Base-by-base conservation (phyloP, 805 yeast species). In the Teunomyces panamensis region DNA sequence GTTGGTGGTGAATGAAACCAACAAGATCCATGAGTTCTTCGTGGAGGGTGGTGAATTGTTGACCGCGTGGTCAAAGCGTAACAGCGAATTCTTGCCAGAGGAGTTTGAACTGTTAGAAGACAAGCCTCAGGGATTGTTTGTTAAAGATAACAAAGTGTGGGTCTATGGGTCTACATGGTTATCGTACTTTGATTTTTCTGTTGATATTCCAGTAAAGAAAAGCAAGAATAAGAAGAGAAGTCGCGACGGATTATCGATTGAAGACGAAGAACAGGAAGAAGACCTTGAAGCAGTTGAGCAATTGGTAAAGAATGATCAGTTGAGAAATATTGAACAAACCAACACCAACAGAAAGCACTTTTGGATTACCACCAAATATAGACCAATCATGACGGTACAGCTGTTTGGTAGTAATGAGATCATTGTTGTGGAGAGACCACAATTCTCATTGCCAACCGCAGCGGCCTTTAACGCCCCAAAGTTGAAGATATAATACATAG, bases 101-200 rank as follows among this genome's bases (percentile, higher is more conserved):
- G 81, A 81, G 51, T 83, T 86, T 51, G 60, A 75, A 13, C 63
- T 71, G 2, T 69, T 79, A 45, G 78, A 77, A 13, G 92, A 87
- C 48, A 83, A 85, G 56, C 84, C 95, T 47, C 75, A 80, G 49
- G 97, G 96, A 11, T 64, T 87, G 9, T 88, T 87, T 59, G 59
- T 63, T 11, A 82, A 81, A 45, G 64, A 63, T 8, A 58, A 68
- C 30, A 74, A 80, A 47, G 69, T 86, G 11, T 92, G 97, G 97
- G 67, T 89, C n/a, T 90, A 88, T 80, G 96, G 97, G 1, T 75
- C 87, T 16, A 79, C 79, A 44, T 92, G 96, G 96, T 55, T 91
- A 11, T 79, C 85, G 3, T 87, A 79, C 62, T 77, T 92, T 43
- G 92, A 92, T 63, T 66, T 87, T 53, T 63, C 75, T 7, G 61